These are phyloP conservation scores for Ophidiomyces ophidiicola DNA, from an alignment of 2,329 filamentous ascomycete genomes.

Conservation along the genomic window DNA sequence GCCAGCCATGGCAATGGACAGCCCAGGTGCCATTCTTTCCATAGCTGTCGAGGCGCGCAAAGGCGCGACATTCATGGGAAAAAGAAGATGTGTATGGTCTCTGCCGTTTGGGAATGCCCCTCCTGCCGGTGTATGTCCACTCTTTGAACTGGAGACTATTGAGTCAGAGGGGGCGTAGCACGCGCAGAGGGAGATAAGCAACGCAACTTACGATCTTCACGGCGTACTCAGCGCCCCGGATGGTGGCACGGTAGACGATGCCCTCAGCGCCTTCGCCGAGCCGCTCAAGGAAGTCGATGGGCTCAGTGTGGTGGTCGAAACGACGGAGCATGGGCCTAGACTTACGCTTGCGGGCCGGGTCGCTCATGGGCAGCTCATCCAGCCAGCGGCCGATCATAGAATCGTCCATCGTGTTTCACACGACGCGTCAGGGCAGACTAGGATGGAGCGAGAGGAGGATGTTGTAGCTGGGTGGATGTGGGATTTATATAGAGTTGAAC, in stretches of 20 bases:
- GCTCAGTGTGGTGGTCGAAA: conserved; percentile 13
- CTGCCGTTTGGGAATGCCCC: background rate
- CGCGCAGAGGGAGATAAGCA: background rate
- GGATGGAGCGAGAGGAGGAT: no score
- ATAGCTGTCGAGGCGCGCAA: conserved; percentile 13
- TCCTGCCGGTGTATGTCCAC: background rate
- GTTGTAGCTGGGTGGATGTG: no score
- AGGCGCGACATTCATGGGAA: conserved; percentile 12
- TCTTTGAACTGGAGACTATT: background rate
- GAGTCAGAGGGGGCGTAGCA: background rate
- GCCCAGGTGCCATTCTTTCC: conserved; percentile 14
- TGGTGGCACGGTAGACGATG: conserved; percentile 7
- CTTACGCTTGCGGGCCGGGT: conserved; percentile 8
- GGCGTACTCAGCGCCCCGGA: conserved; percentile 8
- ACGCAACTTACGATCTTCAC: conserved; percentile 14
- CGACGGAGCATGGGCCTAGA: conserved; percentile 12
- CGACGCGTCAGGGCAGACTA: no score
- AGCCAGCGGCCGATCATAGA: conserved; percentile 11
- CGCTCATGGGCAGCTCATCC: conserved; percentile 9
- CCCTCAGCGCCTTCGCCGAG: conserved; percentile 11
- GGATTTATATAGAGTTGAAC: no score
- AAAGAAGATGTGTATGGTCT: conserved; percentile 7
- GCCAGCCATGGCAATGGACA: conserved; percentile 14
- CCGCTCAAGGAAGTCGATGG: conserved; percentile 1
- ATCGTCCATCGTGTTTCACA: conserved; percentile 7